Evolutionary conservation across 441 rosid species (phyloP), one percentile per base, ranked within the genome.

Genomic region (Eutrema salsugineum): DNA sequence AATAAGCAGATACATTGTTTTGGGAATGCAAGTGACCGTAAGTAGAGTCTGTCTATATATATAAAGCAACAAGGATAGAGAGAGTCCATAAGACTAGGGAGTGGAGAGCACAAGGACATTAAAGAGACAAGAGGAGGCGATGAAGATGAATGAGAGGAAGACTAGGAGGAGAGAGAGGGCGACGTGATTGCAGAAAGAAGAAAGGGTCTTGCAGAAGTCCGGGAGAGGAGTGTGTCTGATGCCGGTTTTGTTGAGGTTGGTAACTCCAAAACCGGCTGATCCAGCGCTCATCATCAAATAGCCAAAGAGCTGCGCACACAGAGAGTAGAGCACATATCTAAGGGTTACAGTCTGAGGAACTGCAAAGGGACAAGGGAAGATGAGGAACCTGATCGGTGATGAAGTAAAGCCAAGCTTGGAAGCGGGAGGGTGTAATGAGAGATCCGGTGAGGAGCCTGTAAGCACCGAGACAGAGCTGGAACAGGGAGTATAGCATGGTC

Each of bases 171-270:
- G 79, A 8, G 98, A 89, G 72, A 87, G 69, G 0, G 88, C 80
- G 8, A 88, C 87, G 16, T 87, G 97, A 68, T 88, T 83, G 46
- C 95, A 93, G 79, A 93, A 93, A 76, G 69, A 80, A 65, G 67
- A 77, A 28, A 90, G 67, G 0, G 91, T 80, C 84, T 84, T 89
- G 88, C 98, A 93, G 75, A 93, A 93, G 78, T 88, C 83, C 0
- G 98, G 95, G 11, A 93, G 80, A 33, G 85, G 80, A 4, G 91
- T 80, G 50, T 87, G 98, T 32, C 76, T 80, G 61, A 93, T 83
- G 38, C 98, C 97, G 0, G 90, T 87, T 42, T 82, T 86, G 68
- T 90, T 93, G 81, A 93, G 83, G 86, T 89, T 86, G 50, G 85
- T 82, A 36, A 91, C 88, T 20, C 96, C 96, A 0, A 87, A 80